These are phyloP conservation scores for Ophiostoma perfectum DNA, from an alignment of 2,329 filamentous ascomycete species.

Conservation along the genomic window DNA sequence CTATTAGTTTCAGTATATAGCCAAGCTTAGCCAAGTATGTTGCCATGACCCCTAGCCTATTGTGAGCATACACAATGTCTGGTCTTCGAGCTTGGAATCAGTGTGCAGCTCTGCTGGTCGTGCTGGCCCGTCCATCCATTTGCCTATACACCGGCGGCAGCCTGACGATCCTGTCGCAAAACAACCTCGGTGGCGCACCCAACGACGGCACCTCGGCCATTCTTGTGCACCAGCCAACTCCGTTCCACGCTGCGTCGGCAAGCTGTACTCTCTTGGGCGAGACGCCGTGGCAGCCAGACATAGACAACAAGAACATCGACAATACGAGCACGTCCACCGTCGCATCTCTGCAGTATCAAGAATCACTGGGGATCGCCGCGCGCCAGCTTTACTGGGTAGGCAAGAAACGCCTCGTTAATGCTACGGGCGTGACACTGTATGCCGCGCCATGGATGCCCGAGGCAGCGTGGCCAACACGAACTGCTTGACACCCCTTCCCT, in stretches of 20 bases:
- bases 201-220: constrained; percentile 24
- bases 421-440: constrained; percentile 20
- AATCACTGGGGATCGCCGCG: constrained; percentile 12
- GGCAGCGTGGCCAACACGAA: constrained; percentile 37
- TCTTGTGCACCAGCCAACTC: constrained; percentile 24
- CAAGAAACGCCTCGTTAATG: constrained; percentile 17
- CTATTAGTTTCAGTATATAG: too few relatives aligned
- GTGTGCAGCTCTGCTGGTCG: background rate
- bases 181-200: constrained; percentile 13
- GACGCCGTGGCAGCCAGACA: constrained; percentile 27
- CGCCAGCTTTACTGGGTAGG: constrained; percentile 30
- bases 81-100: background rate
- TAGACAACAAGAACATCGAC: constrained; percentile 8
- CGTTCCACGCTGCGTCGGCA: constrained; percentile 15
- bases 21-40: too few relatives aligned
- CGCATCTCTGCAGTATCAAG: constrained; percentile 28
- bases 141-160: constrained; percentile 16
- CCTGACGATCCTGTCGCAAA: constrained; percentile 18
- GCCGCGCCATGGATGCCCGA: constrained; percentile 30
- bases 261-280: constrained; percentile 25
- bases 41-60: too few relatives aligned
- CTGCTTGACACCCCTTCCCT: constrained; percentile 29
- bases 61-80: constrained; percentile 2
- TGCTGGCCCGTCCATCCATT: background rate
- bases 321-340: constrained; percentile 24